phyloP scores from a whole-genome alignment of 768 basidiomycete species.

The Hydnum rufescens region DNA sequence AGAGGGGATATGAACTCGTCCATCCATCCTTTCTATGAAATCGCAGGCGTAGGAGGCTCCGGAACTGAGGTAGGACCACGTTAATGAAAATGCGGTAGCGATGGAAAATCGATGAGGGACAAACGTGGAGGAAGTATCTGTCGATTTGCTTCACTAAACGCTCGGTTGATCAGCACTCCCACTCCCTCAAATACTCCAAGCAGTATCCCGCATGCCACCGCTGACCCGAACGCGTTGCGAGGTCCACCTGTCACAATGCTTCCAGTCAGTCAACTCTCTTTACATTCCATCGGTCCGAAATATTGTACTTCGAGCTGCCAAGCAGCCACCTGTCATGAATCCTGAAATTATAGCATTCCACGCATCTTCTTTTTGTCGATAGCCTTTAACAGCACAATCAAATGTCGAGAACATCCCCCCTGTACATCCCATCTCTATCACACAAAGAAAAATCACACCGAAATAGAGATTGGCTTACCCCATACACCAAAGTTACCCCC shows the following conservation, averaged over 20 bases:
- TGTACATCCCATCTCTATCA: slow-evolving; percentile 16
- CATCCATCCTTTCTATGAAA: no score
- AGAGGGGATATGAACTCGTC: no score
- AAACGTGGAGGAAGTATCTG: slow-evolving; percentile 63
- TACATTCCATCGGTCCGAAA: background rate
- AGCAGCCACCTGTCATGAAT: slow-evolving; percentile 93
- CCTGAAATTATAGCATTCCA: slow-evolving; percentile 99
- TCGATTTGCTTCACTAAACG: slow-evolving; percentile 66
- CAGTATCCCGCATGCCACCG: slow-evolving; percentile 87
- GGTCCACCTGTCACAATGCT: slow-evolving; percentile 52
- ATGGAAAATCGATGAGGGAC: slow-evolving; percentile 17
- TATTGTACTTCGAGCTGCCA: slow-evolving; percentile 66
- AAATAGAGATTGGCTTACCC: slow-evolving; percentile 20
- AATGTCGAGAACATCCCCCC: slow-evolving; percentile 98
- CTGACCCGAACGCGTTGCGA: slow-evolving; percentile 75
- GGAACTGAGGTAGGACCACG: background rate
- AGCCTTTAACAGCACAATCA: slow-evolving; percentile 94
- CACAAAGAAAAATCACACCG: background rate
- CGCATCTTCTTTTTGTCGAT: slow-evolving; percentile 91
- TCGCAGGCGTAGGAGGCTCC: background rate
- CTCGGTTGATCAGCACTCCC: slow-evolving; percentile 75
- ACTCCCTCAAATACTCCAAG: slow-evolving; percentile 91
- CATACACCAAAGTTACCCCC: slow-evolving; percentile 93
- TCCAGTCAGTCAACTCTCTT: slow-evolving; percentile 6
- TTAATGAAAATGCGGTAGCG: background rate